phyloP scores from a whole-genome alignment of 768 basidiomycete genomes.

The Boletus edulis region DNA sequence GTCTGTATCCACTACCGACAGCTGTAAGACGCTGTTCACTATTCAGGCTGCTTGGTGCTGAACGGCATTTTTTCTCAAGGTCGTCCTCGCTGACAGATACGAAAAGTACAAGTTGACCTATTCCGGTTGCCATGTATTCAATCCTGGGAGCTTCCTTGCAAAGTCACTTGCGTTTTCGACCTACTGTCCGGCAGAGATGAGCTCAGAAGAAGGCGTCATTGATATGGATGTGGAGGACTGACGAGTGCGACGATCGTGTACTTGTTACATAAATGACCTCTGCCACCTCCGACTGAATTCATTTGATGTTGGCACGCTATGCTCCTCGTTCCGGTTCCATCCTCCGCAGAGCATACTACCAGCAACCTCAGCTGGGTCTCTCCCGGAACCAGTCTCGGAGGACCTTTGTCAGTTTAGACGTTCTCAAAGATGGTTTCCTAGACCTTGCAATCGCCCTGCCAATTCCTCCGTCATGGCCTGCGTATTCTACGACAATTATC shows the following conservation, averaged over 20 bases:
- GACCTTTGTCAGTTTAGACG: slow-evolving; percentile 24
- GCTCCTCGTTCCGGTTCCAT: slow-evolving; percentile 11
- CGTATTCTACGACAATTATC: slow-evolving; percentile 76
- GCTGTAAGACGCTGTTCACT: slow-evolving; percentile 52
- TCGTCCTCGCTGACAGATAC: slow-evolving; percentile 94
- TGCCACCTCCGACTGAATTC: neutral
- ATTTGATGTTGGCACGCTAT: slow-evolving; percentile 26
- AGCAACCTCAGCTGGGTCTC: slow-evolving; percentile 2
- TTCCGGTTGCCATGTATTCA: slow-evolving; percentile 98
- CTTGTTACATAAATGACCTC: neutral
- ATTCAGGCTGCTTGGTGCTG: neutral
- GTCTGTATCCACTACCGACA: slow-evolving; percentile 93
- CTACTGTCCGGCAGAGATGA: slow-evolving; percentile 80
- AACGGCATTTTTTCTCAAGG: slow-evolving; percentile 39
- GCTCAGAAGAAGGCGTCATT: slow-evolving; percentile 75
- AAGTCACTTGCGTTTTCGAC: slow-evolving; percentile 84
- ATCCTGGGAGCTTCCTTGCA: slow-evolving; percentile 90
- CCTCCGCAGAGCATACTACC: slow-evolving; percentile 6
- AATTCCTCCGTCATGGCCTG: slow-evolving; percentile 61
- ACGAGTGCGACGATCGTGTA: neutral
- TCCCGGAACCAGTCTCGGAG: slow-evolving; percentile 11
- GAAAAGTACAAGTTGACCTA: slow-evolving; percentile 96
- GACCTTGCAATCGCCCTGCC: slow-evolving; percentile 78
- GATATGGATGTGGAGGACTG: slow-evolving; percentile 40
- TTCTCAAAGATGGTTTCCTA: slow-evolving; percentile 62